Conservation (phyloP, 2,329 filamentous ascomycete species). For the Ophiostoma novo-ulmi region DNA sequence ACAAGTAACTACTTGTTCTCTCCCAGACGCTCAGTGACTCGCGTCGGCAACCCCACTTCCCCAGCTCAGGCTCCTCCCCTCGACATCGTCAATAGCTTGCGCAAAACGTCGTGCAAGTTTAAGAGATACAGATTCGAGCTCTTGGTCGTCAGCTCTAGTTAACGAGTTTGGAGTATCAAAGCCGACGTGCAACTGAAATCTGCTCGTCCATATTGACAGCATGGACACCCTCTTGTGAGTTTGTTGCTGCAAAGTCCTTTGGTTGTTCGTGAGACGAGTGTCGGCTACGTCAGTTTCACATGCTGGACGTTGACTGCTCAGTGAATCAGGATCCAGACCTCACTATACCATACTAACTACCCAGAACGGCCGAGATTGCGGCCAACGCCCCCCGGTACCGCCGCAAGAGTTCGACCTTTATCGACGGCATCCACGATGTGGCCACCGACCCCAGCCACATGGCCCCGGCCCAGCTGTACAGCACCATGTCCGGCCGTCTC, state of each 20-base stretch:
- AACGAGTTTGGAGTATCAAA: neutral
- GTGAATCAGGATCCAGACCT: neutral
- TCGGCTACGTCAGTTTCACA: neutral
- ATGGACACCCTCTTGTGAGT: constrained; percentile 25
- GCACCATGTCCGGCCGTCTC: constrained; percentile 91
- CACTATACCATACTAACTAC: neutral
- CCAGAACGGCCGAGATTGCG: constrained; percentile 83
- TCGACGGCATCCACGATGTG: constrained; percentile 94
- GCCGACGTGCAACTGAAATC: neutral
- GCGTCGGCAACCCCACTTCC: constrained; percentile 1
- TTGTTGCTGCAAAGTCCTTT: neutral
- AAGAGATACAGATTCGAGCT: neutral
- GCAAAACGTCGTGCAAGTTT: neutral
- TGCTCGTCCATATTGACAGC: neutral
- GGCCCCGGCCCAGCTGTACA: constrained; percentile 95
- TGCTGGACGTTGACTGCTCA: neutral
- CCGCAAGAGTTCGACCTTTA: constrained; percentile 89
- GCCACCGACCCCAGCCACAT: constrained; percentile 67
- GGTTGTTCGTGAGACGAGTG: neutral
- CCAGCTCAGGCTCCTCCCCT: neutral
- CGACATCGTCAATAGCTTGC: neutral
- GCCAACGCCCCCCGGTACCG: constrained; percentile 85
- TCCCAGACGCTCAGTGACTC: neutral
- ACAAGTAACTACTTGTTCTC: neutral
- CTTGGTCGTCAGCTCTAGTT: neutral